Percentiles rank a stretch among this genome's conserved stretches.
Evolutionary conservation across 371 early-diverging fungal genomes (phyloP).

Genomic region (Umbelopsis sp.): DNA sequence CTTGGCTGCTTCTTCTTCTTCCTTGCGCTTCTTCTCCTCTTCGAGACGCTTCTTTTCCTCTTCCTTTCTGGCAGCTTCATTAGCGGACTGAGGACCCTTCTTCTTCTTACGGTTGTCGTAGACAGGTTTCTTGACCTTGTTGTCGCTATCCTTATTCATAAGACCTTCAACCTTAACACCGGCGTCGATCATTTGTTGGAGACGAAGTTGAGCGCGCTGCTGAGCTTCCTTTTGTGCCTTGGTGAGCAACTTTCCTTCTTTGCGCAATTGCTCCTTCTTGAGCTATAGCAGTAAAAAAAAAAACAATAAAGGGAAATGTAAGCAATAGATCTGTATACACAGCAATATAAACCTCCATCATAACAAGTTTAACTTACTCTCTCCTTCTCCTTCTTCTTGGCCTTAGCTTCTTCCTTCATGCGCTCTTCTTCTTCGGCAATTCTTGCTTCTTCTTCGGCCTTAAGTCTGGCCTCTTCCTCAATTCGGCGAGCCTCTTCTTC

Average conservation of each 20-base stretch:
- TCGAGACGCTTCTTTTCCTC: constrained; percentile 47
- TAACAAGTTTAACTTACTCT: constrained; percentile 26
- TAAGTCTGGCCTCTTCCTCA: constrained; percentile 43
- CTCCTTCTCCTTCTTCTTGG: constrained; percentile 45
- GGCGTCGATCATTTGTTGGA: constrained; percentile 79
- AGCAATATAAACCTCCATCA: neutral
- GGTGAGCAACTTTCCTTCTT: constrained; percentile 91
- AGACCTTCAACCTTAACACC: constrained; percentile 86
- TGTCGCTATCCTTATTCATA: constrained; percentile 39
- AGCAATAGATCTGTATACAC: neutral
- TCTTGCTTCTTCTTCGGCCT: constrained; percentile 50
- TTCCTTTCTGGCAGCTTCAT: constrained; percentile 42
- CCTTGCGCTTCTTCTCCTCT: constrained; percentile 46
- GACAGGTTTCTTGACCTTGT: constrained; percentile 49
- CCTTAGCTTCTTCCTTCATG: constrained; percentile 47
- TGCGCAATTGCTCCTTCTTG: constrained; percentile 88
- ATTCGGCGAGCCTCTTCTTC: constrained; percentile 50
- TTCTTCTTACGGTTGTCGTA: constrained; percentile 60
- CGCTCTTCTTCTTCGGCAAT: constrained; percentile 49
- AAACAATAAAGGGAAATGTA: no score
- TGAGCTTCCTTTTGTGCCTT: constrained; percentile 93
- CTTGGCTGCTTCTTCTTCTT: constrained; percentile 45
- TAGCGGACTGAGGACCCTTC: constrained; percentile 52
- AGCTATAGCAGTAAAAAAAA: constrained; percentile 37
- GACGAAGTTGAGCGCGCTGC: constrained; percentile 70